Evolutionary conservation across 2,329 filamentous ascomycete genomes (phyloP), one percentile per base, ranked within the genome.

Genomic region (Metarhizium anisopliae): DNA sequence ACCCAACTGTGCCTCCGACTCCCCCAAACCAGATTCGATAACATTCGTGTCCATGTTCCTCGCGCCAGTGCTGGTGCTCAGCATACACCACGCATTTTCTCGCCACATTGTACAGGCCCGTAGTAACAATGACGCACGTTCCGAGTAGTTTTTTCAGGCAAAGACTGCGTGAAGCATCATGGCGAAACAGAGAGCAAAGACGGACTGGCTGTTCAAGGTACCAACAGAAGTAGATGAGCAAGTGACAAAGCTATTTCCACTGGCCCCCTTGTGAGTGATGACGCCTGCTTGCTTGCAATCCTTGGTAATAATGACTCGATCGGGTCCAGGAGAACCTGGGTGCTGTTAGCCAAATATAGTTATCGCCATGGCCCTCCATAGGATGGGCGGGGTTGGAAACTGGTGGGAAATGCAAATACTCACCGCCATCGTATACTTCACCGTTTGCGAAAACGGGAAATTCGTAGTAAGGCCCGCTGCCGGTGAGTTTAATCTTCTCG

Each of bases 241-340:
- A 42, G 53, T 52, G 40, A 43, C 47, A 18, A 58, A 58, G n/a
- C 47, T 49, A 14, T 58, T 58, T 18, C 52, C 50, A 6, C 6
- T 52, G 32, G 56, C 47, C 14, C 51, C 56, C 32, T 49, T 54
- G 63, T 87, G 84, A 1, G 84, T 87, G 58, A 87, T 84, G 47
- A 77, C 72, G 45, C 82, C 83, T n/a, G 81, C 83, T 40, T 77
- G 73, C 56, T 75, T 60, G 60, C 82, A 77, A 11, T 70, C 59
- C 0, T 66, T 72, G 66, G 81, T 85, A 69, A 86, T 81, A 36
- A 87, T 68, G 54, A 86, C 80, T 51, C 84, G 79, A 64, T 86
- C 83, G 20, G 84, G 70, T 47, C 84, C 83, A 1, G 84, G 84
- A 2, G 77, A 79, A 20, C 82, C 82, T 79, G 53, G 6, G 14